Evolutionary conservation across 2,329 filamentous ascomycete species (phyloP).

Genomic region (Nemania abortiva): DNA sequence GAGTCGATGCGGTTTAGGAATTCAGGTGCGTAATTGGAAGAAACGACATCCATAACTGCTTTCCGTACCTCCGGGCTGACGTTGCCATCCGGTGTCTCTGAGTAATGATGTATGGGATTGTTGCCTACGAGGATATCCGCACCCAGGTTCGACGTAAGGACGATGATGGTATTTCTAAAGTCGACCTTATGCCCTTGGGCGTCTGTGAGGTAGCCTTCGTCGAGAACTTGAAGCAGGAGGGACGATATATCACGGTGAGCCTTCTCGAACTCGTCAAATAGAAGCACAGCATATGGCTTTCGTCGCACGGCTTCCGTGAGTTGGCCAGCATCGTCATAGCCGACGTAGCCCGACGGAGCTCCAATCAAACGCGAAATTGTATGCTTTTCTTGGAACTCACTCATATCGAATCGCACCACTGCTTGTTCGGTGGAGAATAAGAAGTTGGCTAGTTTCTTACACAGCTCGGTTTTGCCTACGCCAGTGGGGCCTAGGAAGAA

Average conservation of each 20-base stretch:
- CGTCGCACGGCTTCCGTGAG: conserved; percentile 93
- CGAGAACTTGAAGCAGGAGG: conserved; percentile 90
- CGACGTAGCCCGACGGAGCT: conserved; percentile 92
- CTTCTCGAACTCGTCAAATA: conserved; percentile 99
- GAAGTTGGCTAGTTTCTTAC: conserved; percentile 94
- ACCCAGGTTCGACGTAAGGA: conserved; percentile 94
- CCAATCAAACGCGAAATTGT: conserved; percentile 94
- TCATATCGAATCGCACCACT: conserved; percentile 96
- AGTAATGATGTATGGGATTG: conserved; percentile 73
- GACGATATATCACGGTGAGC: conserved; percentile 95
- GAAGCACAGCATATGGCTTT: conserved; percentile 93
- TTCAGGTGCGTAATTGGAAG: conserved; percentile 82
- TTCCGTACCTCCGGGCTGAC: conserved; percentile 79
- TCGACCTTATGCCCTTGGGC: conserved; percentile 96
- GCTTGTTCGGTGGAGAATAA: conserved; percentile 93
- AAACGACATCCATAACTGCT: conserved; percentile 90
- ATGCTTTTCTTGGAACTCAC: conserved; percentile 97
- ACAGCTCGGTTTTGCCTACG: conserved; percentile 96
- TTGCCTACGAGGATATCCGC: conserved; percentile 89
- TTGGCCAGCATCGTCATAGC: conserved; percentile 96
- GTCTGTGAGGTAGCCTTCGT: conserved; percentile 96
- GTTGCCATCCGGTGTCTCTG: conserved; percentile 72
- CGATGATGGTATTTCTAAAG: conserved; percentile 96
- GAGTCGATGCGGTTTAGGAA: conserved; percentile 98
- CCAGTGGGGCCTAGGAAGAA: conserved; percentile 98